A percentile compares a stretch with the other conserved stretches of the same genome.
Evolutionary conservation across 495 filamentous ascomycete genomes (phyloP).

Genomic region (Xylaria bambusicola): DNA sequence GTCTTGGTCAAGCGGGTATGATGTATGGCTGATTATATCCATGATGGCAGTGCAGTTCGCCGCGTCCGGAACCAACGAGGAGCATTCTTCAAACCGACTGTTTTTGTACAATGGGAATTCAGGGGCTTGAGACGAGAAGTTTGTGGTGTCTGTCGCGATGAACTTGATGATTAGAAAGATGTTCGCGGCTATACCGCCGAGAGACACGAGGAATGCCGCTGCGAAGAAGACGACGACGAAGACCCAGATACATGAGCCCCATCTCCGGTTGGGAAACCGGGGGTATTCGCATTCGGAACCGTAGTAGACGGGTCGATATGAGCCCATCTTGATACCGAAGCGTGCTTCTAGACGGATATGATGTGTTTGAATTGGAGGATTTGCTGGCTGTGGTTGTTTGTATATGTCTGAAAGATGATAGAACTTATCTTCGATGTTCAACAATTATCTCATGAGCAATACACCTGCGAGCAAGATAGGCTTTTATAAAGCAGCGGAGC

Average conservation of each 20-base stretch:
- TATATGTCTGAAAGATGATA: no score
- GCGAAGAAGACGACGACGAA: background rate
- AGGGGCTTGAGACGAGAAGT: background rate
- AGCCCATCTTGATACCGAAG: background rate
- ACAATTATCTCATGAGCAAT: no score
- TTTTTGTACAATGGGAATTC: constrained; percentile 7
- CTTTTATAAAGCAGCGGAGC: background rate
- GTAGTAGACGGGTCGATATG: background rate
- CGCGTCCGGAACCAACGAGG: background rate
- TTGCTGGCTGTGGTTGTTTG: no score
- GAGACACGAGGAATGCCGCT: background rate
- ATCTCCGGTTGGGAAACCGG: background rate
- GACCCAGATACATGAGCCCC: background rate
- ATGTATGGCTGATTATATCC: background rate
- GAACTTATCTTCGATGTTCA: no score
- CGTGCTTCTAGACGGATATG: no score
- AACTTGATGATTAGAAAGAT: constrained; percentile 5
- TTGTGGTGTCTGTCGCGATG: constrained; percentile 3
- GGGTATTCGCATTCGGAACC: constrained; percentile 1
- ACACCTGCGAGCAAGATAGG: background rate
- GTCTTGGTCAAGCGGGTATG: background rate
- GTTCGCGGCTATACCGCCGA: background rate
- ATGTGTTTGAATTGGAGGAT: no score
- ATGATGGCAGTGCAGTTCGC: constrained; percentile 3
- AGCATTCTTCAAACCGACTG: constrained; percentile 10